Conservation (phyloP, 2,329 filamentous ascomycete genomes). For the Colletotrichum sp. region DNA sequence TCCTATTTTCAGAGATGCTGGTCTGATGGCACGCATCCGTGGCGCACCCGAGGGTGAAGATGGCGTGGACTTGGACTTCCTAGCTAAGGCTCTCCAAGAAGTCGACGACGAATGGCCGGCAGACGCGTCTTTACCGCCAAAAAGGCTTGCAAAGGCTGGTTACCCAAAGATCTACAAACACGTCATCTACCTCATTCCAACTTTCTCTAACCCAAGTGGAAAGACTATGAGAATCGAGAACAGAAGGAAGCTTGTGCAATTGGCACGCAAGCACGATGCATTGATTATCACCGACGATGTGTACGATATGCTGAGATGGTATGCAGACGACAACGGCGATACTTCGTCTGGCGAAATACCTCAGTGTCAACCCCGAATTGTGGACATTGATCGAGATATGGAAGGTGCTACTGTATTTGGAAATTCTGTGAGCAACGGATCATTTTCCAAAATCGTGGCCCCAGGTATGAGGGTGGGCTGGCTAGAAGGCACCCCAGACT, state of each 20-base stretch:
- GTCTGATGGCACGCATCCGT: slow-evolving; percentile 52
- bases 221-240: slow-evolving; percentile 78
- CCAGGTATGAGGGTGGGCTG: slow-evolving; percentile 86
- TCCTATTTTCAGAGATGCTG: slow-evolving; percentile 55
- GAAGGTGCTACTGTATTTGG: slow-evolving; percentile 71
- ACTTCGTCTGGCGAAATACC: slow-evolving; percentile 31
- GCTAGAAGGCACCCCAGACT: slow-evolving; percentile 71
- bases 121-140: not conserved
- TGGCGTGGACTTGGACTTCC: slow-evolving; percentile 71
- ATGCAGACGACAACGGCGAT: not conserved
- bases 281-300: slow-evolving; percentile 88
- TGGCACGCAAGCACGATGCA: slow-evolving; percentile 80
- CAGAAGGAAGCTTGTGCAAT: slow-evolving; percentile 69
- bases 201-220: slow-evolving; percentile 86
- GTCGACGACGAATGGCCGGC: not conserved
- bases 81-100: slow-evolving; percentile 50
- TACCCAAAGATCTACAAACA: slow-evolving; percentile 83
- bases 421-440: slow-evolving; percentile 83
- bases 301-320: slow-evolving; percentile 91
- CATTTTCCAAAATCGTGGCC: slow-evolving; percentile 85
- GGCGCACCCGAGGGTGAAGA: slow-evolving; percentile 79
- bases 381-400: slow-evolving; percentile 70
- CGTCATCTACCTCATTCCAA: slow-evolving; percentile 86
- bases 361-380: slow-evolving; percentile 71
- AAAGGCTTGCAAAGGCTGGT: not conserved